These are phyloP conservation scores for Linanthus parryae DNA, from an alignment of 148 eudicot genomes.

Conservation along the genomic window DNA sequence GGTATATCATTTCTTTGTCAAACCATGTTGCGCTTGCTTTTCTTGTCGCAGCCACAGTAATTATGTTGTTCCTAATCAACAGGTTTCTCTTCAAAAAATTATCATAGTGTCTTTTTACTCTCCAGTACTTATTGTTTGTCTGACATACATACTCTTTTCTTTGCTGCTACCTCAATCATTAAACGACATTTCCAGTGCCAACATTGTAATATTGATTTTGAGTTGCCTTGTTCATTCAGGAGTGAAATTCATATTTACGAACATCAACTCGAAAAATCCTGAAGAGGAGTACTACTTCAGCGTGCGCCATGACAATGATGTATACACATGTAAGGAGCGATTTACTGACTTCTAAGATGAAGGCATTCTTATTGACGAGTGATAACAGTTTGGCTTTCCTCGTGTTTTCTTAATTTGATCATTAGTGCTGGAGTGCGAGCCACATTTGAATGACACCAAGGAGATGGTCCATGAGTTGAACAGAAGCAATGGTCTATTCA, in stretches of 20 bases:
- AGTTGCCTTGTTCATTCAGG: slow-evolving; percentile 33
- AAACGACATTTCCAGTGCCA: too few relatives aligned
- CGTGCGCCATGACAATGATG: slow-evolving; percentile 63
- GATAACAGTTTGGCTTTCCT: not conserved
- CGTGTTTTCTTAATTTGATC: not conserved
- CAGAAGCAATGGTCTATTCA: slow-evolving; percentile 26
- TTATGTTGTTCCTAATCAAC: too few relatives aligned
- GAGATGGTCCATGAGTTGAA: slow-evolving; percentile 18
- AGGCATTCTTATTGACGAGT: not conserved
- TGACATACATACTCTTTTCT: too few relatives aligned
- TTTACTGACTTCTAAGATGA: not conserved
- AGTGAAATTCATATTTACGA: slow-evolving; percentile 70
- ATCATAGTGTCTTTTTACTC: too few relatives aligned
- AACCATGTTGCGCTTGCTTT: too few relatives aligned
- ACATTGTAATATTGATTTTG: too few relatives aligned
- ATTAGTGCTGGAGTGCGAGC: slow-evolving; percentile 80
- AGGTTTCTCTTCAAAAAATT: too few relatives aligned
- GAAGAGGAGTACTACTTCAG: slow-evolving; percentile 62
- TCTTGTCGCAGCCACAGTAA: too few relatives aligned
- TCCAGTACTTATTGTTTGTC: too few relatives aligned
- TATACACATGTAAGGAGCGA: slow-evolving; percentile 59
- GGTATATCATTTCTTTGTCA: not conserved
- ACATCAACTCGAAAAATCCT: slow-evolving; percentile 50
- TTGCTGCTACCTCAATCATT: too few relatives aligned
- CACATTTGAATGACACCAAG: slow-evolving; percentile 20